Conservation (phyloP, 768 basidiomycete species). For the Mrakia gelida region DNA sequence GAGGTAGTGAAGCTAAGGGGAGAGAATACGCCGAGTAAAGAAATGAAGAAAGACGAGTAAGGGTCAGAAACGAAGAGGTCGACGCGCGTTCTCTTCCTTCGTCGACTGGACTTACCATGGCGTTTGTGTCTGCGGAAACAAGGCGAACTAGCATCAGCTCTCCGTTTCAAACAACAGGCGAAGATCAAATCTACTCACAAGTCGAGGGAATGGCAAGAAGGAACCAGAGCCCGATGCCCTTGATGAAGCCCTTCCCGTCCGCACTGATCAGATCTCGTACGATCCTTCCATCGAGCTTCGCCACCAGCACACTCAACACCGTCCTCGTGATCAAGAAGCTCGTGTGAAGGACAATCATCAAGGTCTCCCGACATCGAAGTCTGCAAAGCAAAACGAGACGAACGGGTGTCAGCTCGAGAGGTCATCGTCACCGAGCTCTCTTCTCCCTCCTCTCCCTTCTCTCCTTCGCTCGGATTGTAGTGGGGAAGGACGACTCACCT, state of each 20-base stretch:
- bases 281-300: constrained; percentile 80
- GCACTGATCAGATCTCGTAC: constrained; percentile 75
- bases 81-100: not conserved
- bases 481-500: constrained; percentile 47
- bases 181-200: constrained; percentile 39
- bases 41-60: not conserved
- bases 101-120: constrained; percentile 59
- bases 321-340: constrained; percentile 81
- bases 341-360: constrained; percentile 71
- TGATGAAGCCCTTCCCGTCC: constrained; percentile 74
- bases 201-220: constrained; percentile 84
- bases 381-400: constrained; percentile 33
- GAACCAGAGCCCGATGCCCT: constrained; percentile 83
- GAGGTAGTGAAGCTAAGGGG: constrained; percentile 72
- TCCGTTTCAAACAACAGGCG: not conserved
- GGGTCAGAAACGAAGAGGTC: not conserved
- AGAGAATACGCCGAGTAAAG: not conserved
- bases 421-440: too few relatives aligned
- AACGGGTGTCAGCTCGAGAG: not conserved
- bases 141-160: not conserved
- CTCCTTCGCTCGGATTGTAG: not conserved
- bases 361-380: constrained; percentile 56
- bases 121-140: constrained; percentile 63
- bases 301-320: constrained; percentile 79
- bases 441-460: not conserved